Evolutionary conservation across 345 rosid species (phyloP), one percentile per base, ranked within the genome.

Genomic region (Eucalyptus tenuipes): DNA sequence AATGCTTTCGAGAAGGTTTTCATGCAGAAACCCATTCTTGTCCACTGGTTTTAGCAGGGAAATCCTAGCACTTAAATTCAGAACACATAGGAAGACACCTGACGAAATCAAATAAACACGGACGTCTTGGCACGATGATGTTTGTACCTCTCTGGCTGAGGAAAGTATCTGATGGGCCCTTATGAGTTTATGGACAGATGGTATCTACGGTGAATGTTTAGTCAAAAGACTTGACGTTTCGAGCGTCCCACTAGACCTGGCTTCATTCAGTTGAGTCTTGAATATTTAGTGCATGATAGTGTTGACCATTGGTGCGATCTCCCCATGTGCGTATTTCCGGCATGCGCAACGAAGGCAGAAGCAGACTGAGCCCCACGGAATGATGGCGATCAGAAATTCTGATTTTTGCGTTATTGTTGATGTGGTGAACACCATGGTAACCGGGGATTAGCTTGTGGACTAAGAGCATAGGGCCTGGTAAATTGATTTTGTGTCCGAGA

Each of bases 1-100:
- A 17, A 93, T 88, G 86, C 92, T 91, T 53, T 91, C 88, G 49
- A 94, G 93, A 64, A 93, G 92, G 86, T 91, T 90, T 42, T 90
- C 88, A 22, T 92, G 95, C 89, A 93, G 90, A 89, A 92, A 89
- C 75, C 89, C 88, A 61, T 87, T 90, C 86, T 92, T 48, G 49
- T 13, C 49, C 49, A 94, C 22, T 7, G 3, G 53, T 16, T 50
- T 50, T 50, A 50, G 20, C 53, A 15, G 53, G 53, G 53, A 14
- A 50, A 48, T 48, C 5, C 49, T 48, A 48, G 49, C 15, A 48
- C 49, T 48, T 48, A 48, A 48, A 48, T 48, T 48, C 49, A 48
- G 49, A 48, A 48, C 49, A 48, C 49, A 48, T 48, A 2, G 53
- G 53, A 50, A 15, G 53, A 50, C 22, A 15, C 53, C 53, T 7